Conservation (phyloP, 805 yeast species). For the Nakazawaea holstii region DNA sequence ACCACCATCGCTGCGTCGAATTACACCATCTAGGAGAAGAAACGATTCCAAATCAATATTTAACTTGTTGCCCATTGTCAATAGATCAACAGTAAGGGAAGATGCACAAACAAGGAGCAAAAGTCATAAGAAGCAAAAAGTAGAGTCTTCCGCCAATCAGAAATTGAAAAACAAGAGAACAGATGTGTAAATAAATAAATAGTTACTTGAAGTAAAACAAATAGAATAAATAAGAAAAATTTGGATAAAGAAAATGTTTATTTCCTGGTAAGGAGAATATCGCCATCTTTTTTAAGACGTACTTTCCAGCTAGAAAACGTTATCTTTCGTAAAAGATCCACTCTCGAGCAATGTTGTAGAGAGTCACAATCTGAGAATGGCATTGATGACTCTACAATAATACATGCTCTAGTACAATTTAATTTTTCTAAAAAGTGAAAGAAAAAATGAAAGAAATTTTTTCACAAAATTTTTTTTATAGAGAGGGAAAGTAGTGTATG, state of each 20-base stretch:
- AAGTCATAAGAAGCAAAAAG: background rate
- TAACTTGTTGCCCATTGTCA: background rate
- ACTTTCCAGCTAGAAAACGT: constrained; percentile 12
- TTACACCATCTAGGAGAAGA: no score
- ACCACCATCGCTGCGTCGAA: background rate
- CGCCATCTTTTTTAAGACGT: constrained; percentile 6
- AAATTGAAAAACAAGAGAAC: background rate
- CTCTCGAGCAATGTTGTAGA: constrained; percentile 13
- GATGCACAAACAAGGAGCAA: background rate
- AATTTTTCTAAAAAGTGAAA: background rate
- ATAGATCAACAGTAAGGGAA: background rate
- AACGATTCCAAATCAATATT: background rate
- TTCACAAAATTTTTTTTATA: background rate
- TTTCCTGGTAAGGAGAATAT: constrained; percentile 13
- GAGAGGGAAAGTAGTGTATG: background rate
- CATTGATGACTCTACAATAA: constrained; percentile 12
- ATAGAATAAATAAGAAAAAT: background rate
- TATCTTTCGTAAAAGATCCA: constrained; percentile 6
- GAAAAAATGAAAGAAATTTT: background rate
- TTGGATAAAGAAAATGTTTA: constrained; percentile 3
- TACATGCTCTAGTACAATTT: constrained; percentile 12
- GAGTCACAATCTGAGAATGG: constrained; percentile 9
- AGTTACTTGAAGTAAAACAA: background rate
- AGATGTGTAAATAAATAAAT: no score
- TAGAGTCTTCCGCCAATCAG: background rate